Base-by-base conservation (phyloP, 345 rosid genomes). In the Aquilaria yunnanensis region DNA sequence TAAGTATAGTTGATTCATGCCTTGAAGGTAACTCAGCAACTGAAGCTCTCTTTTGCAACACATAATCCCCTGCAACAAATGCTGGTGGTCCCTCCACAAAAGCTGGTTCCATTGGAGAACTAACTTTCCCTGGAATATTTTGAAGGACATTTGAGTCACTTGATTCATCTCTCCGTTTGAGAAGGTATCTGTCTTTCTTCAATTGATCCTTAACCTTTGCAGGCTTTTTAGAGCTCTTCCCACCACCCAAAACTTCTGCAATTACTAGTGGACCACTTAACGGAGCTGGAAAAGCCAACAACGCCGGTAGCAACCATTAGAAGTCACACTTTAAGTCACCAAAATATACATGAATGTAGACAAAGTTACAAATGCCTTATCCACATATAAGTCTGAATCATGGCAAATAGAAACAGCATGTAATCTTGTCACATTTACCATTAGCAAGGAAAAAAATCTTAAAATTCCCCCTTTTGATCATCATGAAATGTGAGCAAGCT, bases 251-350 rank as follows among this genome's bases (percentile, higher is more conserved):
- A 57, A 93, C 66, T 74, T 95, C 99, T 2, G 99, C 96, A 64
- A 85, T 80, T 60, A 89, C 96, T 72, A 95, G 65, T 31, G 99
- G 99, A 56, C 99, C 99, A 70, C 94, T 91, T 78, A 89, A 80
- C 66, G 94, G 96, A 79, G 99, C 99, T 95, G 85, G 30, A 70
- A 66, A 55, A 62, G 63, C 54, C 48, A 77, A 60, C 34, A 61
- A 63, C 5, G 43, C 43, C 5, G 5, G 8, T 37, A 37, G 43
- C 43, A 56, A n/a, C 30, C 65, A 68, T 54, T 16, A 66, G 34
- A 76, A 61, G 57, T 23, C 23, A 51, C 29, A n/a, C 52, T 14
- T 45, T 5, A 41, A 55, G 12, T 10, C 13, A 16, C 43, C 5
- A 9, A 37, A 37, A 9, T 37, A 3, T 9, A 3, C 8, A 37